These are phyloP conservation scores for Cytospora chrysosperma DNA, from an alignment of 2,329 filamentous ascomycete species.

Conservation along the genomic window DNA sequence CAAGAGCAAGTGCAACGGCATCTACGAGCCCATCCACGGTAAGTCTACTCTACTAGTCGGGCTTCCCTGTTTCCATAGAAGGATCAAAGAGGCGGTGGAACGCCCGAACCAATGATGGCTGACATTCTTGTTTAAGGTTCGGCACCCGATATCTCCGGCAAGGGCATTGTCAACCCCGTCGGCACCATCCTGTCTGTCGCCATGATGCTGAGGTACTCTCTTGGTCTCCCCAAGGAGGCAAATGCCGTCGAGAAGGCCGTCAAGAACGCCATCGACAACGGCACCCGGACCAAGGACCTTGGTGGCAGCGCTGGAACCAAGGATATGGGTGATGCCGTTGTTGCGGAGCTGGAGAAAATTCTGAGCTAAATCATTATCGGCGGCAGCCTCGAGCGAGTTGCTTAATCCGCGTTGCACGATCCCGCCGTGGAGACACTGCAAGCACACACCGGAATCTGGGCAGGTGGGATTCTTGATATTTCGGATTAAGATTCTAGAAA, in stretches of 20 bases:
- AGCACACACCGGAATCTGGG: background rate
- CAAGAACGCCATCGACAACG: slow-evolving; percentile 73
- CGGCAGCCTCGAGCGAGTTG: background rate
- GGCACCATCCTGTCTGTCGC: slow-evolving; percentile 88
- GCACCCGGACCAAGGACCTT: slow-evolving; percentile 79
- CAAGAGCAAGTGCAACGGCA: slow-evolving; percentile 82
- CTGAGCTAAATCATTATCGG: slow-evolving; percentile 42
- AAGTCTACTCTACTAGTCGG: slow-evolving; percentile 31
- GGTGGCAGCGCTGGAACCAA: slow-evolving; percentile 72
- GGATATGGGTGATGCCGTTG: slow-evolving; percentile 77
- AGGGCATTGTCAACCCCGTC: slow-evolving; percentile 89
- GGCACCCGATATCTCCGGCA: slow-evolving; percentile 88
- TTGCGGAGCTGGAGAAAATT: slow-evolving; percentile 68
- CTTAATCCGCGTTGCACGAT: background rate
- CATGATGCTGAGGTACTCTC: slow-evolving; percentile 95
- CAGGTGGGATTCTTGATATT: background rate
- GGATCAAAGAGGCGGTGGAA: background rate
- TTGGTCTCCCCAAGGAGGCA: slow-evolving; percentile 75
- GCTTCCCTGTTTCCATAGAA: background rate
- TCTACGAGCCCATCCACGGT: slow-evolving; percentile 98
- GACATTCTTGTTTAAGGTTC: slow-evolving; percentile 55
- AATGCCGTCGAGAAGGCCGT: slow-evolving; percentile 80
- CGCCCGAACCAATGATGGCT: background rate
- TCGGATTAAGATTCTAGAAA: background rate
- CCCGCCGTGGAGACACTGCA: background rate